phyloP scores from a whole-genome alignment of 345 rosid species.

The Salix koriyanagi region DNA sequence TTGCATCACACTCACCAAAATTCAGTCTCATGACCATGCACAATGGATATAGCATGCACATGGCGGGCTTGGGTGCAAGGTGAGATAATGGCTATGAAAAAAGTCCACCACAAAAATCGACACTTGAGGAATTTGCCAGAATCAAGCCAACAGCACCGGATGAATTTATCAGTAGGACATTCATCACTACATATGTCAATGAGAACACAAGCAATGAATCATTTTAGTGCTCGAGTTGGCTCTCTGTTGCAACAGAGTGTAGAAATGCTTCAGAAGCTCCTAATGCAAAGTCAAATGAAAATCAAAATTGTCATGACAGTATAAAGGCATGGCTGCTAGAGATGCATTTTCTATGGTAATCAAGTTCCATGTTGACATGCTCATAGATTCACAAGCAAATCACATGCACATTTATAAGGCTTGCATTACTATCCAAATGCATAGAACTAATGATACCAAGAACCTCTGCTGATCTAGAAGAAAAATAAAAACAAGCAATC shows the following conservation, averaged over 20 bases:
- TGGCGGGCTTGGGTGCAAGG: neutral
- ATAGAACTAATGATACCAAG: neutral
- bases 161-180: constrained; percentile 60
- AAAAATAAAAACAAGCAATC: neutral
- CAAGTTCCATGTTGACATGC: neutral
- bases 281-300: constrained; percentile 30
- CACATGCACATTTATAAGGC: neutral
- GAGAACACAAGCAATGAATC: constrained; percentile 75
- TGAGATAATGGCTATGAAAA: neutral
- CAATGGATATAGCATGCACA: neutral
- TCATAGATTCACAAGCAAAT: neutral
- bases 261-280: constrained; percentile 97
- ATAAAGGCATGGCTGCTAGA: neutral
- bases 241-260: constrained; percentile 84
- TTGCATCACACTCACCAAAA: neutral
- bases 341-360: neutral
- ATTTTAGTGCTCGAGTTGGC: constrained; percentile 71
- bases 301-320: neutral
- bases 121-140: constrained; percentile 82
- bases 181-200: constrained; percentile 46
- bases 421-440: neutral
- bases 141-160: constrained; percentile 89
- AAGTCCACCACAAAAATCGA: constrained; percentile 35
- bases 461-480: neutral
- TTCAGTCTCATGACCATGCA: neutral